phyloP scores from a whole-genome alignment of 1,284 basidiomycete species.

The Veloboletus limbatus region DNA sequence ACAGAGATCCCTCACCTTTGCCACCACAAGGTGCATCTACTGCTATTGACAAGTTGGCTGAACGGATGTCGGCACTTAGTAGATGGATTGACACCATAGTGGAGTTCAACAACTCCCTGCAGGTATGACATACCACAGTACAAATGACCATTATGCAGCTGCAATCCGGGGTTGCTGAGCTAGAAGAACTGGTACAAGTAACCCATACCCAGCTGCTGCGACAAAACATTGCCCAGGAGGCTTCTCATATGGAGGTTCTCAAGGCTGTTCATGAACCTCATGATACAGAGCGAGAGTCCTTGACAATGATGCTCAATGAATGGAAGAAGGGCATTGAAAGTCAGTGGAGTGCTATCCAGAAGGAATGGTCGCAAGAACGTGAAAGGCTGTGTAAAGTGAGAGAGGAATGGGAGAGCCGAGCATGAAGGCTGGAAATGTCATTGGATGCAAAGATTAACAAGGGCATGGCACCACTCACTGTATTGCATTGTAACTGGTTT shows the following conservation, averaged over 20 bases:
- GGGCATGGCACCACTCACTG: slow-evolving; percentile 42
- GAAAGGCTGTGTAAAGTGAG: slow-evolving; percentile 80
- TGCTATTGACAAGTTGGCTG: slow-evolving; percentile 58
- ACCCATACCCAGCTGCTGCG: slow-evolving; percentile 39
- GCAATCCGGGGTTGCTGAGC: slow-evolving; percentile 61
- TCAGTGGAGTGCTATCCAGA: slow-evolving; percentile 65
- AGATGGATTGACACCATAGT: slow-evolving; percentile 78
- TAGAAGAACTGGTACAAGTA: slow-evolving; percentile 56
- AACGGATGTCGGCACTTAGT: slow-evolving; percentile 70
- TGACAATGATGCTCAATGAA: slow-evolving; percentile 54
- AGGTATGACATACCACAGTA: slow-evolving; percentile 77
- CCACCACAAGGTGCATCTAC: slow-evolving; percentile 22
- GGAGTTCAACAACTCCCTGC: slow-evolving; percentile 69
- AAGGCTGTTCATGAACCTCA: slow-evolving; percentile 37
- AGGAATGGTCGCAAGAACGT: slow-evolving; percentile 82
- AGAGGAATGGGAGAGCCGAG: slow-evolving; percentile 76
- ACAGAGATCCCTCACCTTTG: slow-evolving; percentile 17
- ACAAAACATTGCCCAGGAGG: slow-evolving; percentile 44
- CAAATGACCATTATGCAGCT: slow-evolving; percentile 76
- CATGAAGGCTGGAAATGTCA: slow-evolving; percentile 42
- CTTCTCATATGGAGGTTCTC: slow-evolving; percentile 39
- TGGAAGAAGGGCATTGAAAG: slow-evolving; percentile 76
- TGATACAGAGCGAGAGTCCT: slow-evolving; percentile 40
- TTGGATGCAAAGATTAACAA: slow-evolving; percentile 45
- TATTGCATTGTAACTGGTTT: slow-evolving; percentile 37